Conservation (phyloP, 2,329 filamentous ascomycete species). For the Paraphaeosphaeria sporulosa region DNA sequence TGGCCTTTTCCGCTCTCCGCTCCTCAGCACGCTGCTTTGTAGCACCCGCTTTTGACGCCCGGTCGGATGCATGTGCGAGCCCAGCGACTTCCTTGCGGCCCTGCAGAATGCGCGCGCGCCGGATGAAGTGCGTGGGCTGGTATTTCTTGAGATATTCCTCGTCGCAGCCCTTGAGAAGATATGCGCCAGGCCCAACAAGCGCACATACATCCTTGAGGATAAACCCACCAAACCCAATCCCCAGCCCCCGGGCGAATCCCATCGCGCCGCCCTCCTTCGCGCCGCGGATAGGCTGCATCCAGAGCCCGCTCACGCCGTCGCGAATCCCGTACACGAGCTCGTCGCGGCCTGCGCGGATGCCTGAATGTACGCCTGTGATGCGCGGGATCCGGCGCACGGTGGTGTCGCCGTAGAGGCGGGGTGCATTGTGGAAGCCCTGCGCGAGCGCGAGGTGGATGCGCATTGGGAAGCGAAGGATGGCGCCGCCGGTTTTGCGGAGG, state of each 20-base stretch:
- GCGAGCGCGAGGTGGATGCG: slow-evolving; percentile 68
- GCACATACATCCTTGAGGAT: slow-evolving; percentile 71
- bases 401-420: slow-evolving; percentile 73
- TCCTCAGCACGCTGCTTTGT: slow-evolving; percentile 10
- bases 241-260: slow-evolving; percentile 62
- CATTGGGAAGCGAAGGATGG: slow-evolving; percentile 65
- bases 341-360: slow-evolving; percentile 64
- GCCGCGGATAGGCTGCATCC: slow-evolving; percentile 65
- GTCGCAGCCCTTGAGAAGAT: slow-evolving; percentile 69
- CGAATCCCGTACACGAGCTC: slow-evolving; percentile 71
- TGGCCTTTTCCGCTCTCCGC: slow-evolving; percentile 18
- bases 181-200: slow-evolving; percentile 67
- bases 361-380: slow-evolving; percentile 71
- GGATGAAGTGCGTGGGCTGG: slow-evolving; percentile 62
- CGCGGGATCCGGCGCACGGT: slow-evolving; percentile 70
- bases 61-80: slow-evolving; percentile 29
- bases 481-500: slow-evolving; percentile 59
- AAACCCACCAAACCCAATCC: slow-evolving; percentile 69
- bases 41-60: slow-evolving; percentile 9
- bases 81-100: slow-evolving; percentile 51
- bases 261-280: slow-evolving; percentile 63
- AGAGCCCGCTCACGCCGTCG: slow-evolving; percentile 70
- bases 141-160: slow-evolving; percentile 65
- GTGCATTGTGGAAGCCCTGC: slow-evolving; percentile 75
- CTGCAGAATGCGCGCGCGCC: slow-evolving; percentile 66